Evolutionary conservation across 176 grass and related monocot species (phyloP).

Genomic region (Oryza meridionalis): DNA sequence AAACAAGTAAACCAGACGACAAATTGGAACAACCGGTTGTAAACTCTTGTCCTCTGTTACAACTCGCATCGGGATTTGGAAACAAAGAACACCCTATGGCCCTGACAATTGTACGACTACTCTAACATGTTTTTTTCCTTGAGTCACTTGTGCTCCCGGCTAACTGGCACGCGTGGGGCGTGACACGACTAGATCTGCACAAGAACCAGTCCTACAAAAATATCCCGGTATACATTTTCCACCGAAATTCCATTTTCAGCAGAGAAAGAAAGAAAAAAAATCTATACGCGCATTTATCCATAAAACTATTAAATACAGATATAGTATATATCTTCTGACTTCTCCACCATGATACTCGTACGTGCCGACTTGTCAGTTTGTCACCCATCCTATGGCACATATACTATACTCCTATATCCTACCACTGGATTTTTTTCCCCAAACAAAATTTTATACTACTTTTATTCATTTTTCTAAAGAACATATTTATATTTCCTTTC

Average conservation of each 20-base stretch:
- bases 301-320: background rate
- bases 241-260: background rate
- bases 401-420: background rate
- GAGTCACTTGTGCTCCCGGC: background rate
- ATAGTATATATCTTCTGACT: too few species aligned
- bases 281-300: background rate
- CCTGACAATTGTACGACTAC: too few species aligned
- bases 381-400: background rate
- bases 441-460: background rate
- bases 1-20: background rate
- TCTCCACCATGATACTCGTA: too few species aligned
- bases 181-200: conserved; percentile 1
- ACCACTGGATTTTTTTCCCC: background rate
- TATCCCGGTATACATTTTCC: background rate
- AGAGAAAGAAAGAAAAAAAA: background rate
- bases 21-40: background rate
- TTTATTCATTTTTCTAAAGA: background rate
- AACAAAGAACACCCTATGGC: background rate
- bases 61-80: background rate
- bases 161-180: background rate
- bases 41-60: background rate
- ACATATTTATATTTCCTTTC: background rate
- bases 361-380: too few species aligned
- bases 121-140: background rate
- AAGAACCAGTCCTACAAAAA: background rate